Percentiles rank a stretch among this genome's conserved stretches.
phyloP scores from a whole-genome alignment of 345 rosid species.

The Eucalyptus virginea region DNA sequence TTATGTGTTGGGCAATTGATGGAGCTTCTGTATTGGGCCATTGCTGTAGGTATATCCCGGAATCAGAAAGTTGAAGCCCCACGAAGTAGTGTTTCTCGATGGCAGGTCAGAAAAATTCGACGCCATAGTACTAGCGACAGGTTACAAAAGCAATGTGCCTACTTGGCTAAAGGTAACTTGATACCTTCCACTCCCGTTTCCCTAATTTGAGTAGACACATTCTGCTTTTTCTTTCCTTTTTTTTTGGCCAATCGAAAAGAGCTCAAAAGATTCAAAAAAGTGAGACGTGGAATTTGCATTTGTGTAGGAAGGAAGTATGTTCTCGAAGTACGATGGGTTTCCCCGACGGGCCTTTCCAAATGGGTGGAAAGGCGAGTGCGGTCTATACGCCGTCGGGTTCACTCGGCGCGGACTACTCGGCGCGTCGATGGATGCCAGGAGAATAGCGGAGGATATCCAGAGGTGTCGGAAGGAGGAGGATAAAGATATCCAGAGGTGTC shows the following conservation, averaged over 20 bases:
- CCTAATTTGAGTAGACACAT: background rate
- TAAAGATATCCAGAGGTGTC: constrained; percentile 21
- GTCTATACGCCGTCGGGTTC: constrained; percentile 91
- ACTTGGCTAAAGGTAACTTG: constrained; percentile 74
- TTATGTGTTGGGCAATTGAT: background rate
- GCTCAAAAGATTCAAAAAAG: background rate
- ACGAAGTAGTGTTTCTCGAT: constrained; percentile 50
- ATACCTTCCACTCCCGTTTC: background rate
- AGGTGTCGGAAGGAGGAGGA: constrained; percentile 23
- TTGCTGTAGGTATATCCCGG: constrained; percentile 50
- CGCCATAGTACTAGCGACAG: constrained; percentile 84
- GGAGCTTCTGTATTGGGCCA: background rate
- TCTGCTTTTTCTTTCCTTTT: background rate
- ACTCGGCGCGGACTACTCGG: constrained; percentile 79
- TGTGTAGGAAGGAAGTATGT: constrained; percentile 63
- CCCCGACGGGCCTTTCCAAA: constrained; percentile 64
- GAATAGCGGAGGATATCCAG: constrained; percentile 60
- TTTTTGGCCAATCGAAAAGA: background rate
- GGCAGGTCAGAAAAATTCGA: constrained; percentile 56
- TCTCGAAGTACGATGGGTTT: constrained; percentile 67
- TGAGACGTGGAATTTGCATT: background rate
- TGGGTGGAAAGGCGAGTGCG: constrained; percentile 95
- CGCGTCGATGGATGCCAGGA: constrained; percentile 72
- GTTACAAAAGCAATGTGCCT: constrained; percentile 91
- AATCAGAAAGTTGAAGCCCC: constrained; percentile 38